Conservation (phyloP, 768 basidiomycete species). For the Agrocybe praecox region DNA sequence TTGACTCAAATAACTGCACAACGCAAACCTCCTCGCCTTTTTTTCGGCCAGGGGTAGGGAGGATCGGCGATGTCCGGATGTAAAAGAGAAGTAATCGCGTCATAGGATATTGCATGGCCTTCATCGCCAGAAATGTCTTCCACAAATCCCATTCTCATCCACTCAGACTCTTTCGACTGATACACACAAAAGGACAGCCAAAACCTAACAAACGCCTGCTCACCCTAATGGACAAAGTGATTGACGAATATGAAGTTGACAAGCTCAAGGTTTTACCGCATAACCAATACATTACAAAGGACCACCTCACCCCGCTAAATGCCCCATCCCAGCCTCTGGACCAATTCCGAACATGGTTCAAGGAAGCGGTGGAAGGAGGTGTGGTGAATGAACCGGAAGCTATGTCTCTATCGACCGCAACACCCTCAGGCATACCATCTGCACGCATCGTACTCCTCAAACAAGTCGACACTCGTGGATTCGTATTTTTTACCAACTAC, state of each 20-base stretch:
- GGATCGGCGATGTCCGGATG: slow-evolving; percentile 17
- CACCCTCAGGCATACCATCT: slow-evolving; percentile 76
- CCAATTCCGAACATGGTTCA: slow-evolving; percentile 90
- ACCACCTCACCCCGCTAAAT: slow-evolving; percentile 60
- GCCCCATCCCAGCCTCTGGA: slow-evolving; percentile 72
- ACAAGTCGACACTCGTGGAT: slow-evolving; percentile 84
- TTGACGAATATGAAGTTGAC: slow-evolving; percentile 48
- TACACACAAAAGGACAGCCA: background rate
- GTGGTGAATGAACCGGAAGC: slow-evolving; percentile 86
- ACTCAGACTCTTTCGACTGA: background rate
- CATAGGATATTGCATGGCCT: slow-evolving; percentile 5
- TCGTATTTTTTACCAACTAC: slow-evolving; percentile 98
- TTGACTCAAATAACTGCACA: too few species aligned
- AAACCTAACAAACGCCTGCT: background rate
- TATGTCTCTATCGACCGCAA: slow-evolving; percentile 79
- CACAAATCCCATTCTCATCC: background rate
- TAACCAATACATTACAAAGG: slow-evolving; percentile 71
- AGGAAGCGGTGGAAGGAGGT: slow-evolving; percentile 53
- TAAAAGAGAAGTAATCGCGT: slow-evolving; percentile 4
- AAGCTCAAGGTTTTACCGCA: slow-evolving; percentile 74
- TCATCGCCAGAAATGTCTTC: slow-evolving; percentile 7
- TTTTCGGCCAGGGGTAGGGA: background rate
- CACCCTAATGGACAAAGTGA: slow-evolving; percentile 39
- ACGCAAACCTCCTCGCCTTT: too few species aligned
- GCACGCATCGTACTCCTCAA: slow-evolving; percentile 91